Percentiles rank a stretch among this genome's conserved stretches.
These are phyloP conservation scores for Petunia hybrid DNA, from an alignment of 305 asterid species.

Conservation along the genomic window DNA sequence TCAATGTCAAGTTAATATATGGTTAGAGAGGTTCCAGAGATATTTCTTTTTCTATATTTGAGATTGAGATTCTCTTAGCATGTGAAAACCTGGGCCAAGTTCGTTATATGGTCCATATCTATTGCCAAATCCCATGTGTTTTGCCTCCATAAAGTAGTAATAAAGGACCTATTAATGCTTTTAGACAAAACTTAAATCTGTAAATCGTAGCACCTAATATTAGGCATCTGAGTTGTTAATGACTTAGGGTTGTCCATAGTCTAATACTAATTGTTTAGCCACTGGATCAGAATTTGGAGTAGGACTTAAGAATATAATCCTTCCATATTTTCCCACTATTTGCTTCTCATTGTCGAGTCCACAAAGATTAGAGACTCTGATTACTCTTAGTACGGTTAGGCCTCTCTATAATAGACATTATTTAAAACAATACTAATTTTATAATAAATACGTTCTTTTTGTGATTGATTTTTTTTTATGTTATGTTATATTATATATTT, in stretches of 20 bases:
- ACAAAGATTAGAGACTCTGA: too few relatives aligned
- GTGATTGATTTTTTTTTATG: too few relatives aligned
- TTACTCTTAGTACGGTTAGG: too few relatives aligned
- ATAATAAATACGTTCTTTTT: too few relatives aligned
- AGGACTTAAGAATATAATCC: neutral
- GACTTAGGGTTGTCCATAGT: neutral
- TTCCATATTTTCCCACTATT: neutral
- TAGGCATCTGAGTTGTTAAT: constrained; percentile 1
- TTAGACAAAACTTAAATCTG: neutral
- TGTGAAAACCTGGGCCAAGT: neutral
- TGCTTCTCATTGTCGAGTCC: too few relatives aligned
- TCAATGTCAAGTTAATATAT: neutral
- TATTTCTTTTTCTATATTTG: neutral
- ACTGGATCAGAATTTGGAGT: neutral
- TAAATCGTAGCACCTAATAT: neutral
- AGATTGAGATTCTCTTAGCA: neutral
- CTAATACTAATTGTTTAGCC: neutral
- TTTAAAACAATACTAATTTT: too few relatives aligned
- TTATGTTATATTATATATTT: too few relatives aligned
- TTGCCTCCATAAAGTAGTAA: neutral
- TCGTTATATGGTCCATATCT: constrained; percentile 8
- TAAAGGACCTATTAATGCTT: neutral
- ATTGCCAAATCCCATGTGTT: neutral
- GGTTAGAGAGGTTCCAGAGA: neutral
- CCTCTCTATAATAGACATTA: too few relatives aligned